Conservation (phyloP, 2,329 filamentous ascomycete species). For the Stenocarpella maydis region DNA sequence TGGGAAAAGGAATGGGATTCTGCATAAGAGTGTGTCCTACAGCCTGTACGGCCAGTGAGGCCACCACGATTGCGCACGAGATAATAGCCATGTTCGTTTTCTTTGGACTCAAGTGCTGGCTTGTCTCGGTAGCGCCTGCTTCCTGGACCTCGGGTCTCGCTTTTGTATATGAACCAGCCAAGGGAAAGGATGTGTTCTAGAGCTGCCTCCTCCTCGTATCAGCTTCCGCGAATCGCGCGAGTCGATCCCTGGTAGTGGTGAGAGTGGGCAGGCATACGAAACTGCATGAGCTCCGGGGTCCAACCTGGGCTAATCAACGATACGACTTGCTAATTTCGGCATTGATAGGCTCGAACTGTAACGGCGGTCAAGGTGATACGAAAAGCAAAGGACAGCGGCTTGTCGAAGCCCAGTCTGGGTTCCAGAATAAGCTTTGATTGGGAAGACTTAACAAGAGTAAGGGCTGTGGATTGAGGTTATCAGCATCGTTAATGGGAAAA, state of each 20-base stretch:
- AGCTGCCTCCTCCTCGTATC: background rate
- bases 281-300: background rate
- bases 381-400: too few relatives aligned
- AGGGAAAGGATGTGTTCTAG: background rate
- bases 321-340: background rate
- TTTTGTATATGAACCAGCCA: background rate
- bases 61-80: background rate
- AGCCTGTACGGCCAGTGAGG: background rate
- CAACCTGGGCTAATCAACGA: background rate
- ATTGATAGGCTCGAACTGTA: background rate
- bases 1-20: background rate
- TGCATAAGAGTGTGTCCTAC: constrained; percentile 7
- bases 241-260: background rate
- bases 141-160: background rate
- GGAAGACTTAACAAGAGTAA: too few relatives aligned
- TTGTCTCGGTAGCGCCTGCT: accelerated
- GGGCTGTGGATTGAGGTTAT: background rate
- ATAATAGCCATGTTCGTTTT: background rate
- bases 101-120: background rate
- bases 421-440: too few relatives aligned
- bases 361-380: background rate
- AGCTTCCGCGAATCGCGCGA: constrained; percentile 6
- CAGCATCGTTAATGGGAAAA: too few relatives aligned
- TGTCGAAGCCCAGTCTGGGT: too few relatives aligned
- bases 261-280: background rate